A percentile compares a stretch with the other conserved stretches of the same genome.
These are phyloP conservation scores for Hawksworthiomyces lignivorus DNA, from an alignment of 2,329 filamentous ascomycete species.

Conservation along the genomic window DNA sequence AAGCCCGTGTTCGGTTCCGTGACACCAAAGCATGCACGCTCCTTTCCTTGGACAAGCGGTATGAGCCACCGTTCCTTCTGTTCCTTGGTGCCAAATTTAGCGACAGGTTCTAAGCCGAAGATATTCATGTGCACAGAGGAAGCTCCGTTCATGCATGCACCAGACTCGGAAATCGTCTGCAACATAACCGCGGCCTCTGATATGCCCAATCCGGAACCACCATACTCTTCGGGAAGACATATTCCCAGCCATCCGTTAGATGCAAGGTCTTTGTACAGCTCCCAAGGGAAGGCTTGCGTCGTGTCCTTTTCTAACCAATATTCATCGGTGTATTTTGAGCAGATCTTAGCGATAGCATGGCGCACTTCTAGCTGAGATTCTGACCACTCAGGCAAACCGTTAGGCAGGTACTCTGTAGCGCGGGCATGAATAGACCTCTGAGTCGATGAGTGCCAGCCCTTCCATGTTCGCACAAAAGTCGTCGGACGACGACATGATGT, in stretches of 20 bases:
- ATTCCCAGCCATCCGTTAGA: conserved; percentile 76
- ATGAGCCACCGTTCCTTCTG: conserved; percentile 60
- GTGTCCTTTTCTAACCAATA: too few relatives aligned
- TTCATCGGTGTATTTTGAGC: too few relatives aligned
- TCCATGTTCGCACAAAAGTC: too few relatives aligned
- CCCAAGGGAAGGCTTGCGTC: too few relatives aligned
- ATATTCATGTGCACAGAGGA: conserved; percentile 59
- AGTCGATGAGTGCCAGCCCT: too few relatives aligned
- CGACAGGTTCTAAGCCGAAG: conserved; percentile 68
- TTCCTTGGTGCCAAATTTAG: conserved; percentile 60
- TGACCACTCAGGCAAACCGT: too few relatives aligned
- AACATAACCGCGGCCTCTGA: conserved; percentile 83
- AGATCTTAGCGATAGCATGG: too few relatives aligned
- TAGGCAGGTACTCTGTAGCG: too few relatives aligned
- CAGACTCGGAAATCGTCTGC: conserved; percentile 66
- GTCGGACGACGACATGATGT: too few relatives aligned
- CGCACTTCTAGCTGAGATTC: too few relatives aligned
- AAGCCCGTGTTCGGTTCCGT: conserved; percentile 78
- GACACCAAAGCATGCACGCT: conserved; percentile 71
- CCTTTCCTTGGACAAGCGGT: conserved; percentile 63
- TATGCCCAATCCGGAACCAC: conserved; percentile 68
- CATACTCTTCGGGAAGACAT: conserved; percentile 64
- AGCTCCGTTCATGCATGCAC: conserved; percentile 68
- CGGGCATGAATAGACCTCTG: too few relatives aligned
- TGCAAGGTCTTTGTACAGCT: conserved; percentile 28